Evolutionary conservation across 2,329 filamentous ascomycete species (phyloP), one percentile per base, ranked within the genome.

Genomic region (Aspergillus calidoustus): DNA sequence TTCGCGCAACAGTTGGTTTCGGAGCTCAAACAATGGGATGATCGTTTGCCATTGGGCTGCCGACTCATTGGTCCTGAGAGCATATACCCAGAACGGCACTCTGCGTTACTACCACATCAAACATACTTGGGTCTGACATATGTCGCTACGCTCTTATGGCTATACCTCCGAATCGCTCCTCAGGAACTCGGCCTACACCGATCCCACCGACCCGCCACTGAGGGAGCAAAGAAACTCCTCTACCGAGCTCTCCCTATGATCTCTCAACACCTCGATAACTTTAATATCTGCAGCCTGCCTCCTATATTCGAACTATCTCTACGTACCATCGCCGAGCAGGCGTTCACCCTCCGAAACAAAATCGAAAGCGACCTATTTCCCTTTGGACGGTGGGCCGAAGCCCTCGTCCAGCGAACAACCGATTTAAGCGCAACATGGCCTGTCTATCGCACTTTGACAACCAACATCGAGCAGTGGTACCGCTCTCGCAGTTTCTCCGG

Each of bases 61-160:
- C 74, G 75, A 31, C 61, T 78, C 19, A 76, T 77, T 47, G 73
- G 72, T 3, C 68, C 74, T 2, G 75, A 77, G 46, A 74, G 72
- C 55, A 74, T 75, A 34, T 74, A 74, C 59, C 74, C 74, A 13
- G 74, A 77, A 51, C 69, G 72, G 25, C 73, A 75, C 47, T 75
- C 76, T 1, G 62, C 73, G 31, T 62, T 79, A 49, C 70, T 79
- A 44, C 77, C 76, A 1, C 77, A 79, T 57, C 77, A 79, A 58
- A 78, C 64, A 43, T 79, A 78, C 50, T 64, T 79, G 1, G 72
- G 72, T 17, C 46, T 79, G 28, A 74, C 73, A 15, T 77, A 79
- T 48, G 68, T 72, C 30, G 75, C 76, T 8, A 76, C 73, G 1
- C 65, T 79, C 8, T 64, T 77, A 19, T 74, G 73, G 65, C 68